A percentile compares a stretch with the other conserved stretches of the same genome.
phyloP scores from a whole-genome alignment of 1,284 basidiomycete genomes.

The Ustilago crameri region DNA sequence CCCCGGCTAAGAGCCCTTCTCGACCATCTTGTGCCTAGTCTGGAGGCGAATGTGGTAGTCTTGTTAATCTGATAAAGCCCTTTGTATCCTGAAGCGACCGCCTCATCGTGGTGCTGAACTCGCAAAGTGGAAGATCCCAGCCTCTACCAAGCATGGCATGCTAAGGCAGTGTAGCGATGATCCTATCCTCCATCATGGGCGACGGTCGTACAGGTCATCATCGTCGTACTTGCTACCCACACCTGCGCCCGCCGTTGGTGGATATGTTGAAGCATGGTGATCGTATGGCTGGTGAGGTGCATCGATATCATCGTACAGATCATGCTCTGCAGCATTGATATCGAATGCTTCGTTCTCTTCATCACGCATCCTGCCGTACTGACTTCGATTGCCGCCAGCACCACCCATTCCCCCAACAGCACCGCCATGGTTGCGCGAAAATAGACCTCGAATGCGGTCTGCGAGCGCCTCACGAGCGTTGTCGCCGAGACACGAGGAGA shows the following conservation, averaged over 20 bases:
- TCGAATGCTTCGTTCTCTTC: constrained; percentile 50
- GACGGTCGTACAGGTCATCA: constrained; percentile 28
- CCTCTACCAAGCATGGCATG: too few relatives aligned
- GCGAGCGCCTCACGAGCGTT: constrained; percentile 30
- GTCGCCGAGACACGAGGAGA: constrained; percentile 51
- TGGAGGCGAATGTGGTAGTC: too few relatives aligned
- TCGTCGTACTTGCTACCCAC: constrained; percentile 22
- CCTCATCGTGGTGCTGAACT: too few relatives aligned
- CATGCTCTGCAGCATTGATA: constrained; percentile 43
- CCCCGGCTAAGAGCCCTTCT: too few relatives aligned
- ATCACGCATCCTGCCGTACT: constrained; percentile 48
- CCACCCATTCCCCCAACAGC: constrained; percentile 8
- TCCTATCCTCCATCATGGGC: constrained; percentile 5
- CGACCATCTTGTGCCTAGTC: too few relatives aligned
- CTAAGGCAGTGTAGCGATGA: not conserved
- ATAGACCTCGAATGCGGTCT: constrained; percentile 23
- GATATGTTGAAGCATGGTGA: constrained; percentile 32
- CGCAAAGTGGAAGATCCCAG: too few relatives aligned
- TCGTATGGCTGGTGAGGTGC: constrained; percentile 31
- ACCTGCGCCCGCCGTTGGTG: constrained; percentile 18
- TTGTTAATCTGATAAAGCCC: too few relatives aligned
- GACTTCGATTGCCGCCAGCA: constrained; percentile 16
- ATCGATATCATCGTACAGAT: constrained; percentile 44
- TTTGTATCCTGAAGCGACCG: too few relatives aligned
- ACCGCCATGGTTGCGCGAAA: constrained; percentile 17